These are phyloP conservation scores for Calycina marina DNA, from an alignment of 2,329 filamentous ascomycete genomes.

Conservation along the genomic window DNA sequence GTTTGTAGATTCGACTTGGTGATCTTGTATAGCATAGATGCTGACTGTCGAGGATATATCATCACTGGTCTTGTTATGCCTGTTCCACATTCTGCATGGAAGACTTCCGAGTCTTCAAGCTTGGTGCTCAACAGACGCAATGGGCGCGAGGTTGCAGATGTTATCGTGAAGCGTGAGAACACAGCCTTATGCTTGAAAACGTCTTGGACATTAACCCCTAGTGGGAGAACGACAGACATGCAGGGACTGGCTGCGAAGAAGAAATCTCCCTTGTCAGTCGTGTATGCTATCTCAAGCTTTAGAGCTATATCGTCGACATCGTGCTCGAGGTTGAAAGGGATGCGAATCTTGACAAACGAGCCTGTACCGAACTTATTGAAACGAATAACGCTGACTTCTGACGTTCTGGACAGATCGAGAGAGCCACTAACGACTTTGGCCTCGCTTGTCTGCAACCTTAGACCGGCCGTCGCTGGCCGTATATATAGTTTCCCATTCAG, in stretches of 20 bases:
- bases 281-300: constrained; percentile 63
- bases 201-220: constrained; percentile 95
- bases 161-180: constrained; percentile 84
- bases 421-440: constrained; percentile 32
- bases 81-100: constrained; percentile 46
- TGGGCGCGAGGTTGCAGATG: constrained; percentile 62
- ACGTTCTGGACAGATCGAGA: constrained; percentile 31
- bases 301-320: constrained; percentile 56
- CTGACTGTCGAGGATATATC: constrained; percentile 70
- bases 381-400: constrained; percentile 37
- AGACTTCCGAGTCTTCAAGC: constrained; percentile 55
- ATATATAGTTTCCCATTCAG: constrained; percentile 43
- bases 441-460: constrained; percentile 48
- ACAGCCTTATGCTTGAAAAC: constrained; percentile 73
- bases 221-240: constrained; percentile 59
- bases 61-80: constrained; percentile 37
- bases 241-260: constrained; percentile 46
- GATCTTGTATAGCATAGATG: constrained; percentile 69
- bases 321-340: constrained; percentile 77
- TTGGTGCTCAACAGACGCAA: constrained; percentile 58
- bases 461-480: constrained; percentile 48
- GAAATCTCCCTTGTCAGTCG: constrained; percentile 50
- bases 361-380: constrained; percentile 32
- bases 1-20: constrained; percentile 32
- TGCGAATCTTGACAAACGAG: constrained; percentile 40